Base-by-base conservation (phyloP, 495 filamentous ascomycete species). In the Glarea lozoyensis region DNA sequence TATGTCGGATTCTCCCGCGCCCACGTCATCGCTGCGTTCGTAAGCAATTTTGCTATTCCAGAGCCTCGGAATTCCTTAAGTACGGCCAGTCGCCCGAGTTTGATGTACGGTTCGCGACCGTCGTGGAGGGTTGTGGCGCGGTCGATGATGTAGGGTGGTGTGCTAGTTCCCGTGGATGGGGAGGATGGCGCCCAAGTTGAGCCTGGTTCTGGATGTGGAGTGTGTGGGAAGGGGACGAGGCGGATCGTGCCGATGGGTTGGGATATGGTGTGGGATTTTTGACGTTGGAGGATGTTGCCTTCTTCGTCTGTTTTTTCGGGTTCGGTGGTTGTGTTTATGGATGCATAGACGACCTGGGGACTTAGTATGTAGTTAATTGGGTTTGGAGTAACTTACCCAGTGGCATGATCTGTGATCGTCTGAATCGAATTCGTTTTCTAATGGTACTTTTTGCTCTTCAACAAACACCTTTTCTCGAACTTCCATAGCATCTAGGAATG, bases 371-470 rank as follows among this genome's bases (percentile, higher is more conserved):
- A 2, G 37, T 12, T 10, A 29, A 10, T 13, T 2, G 16, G 17
- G 9, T 16, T 16, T 16, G 5, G 32, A 6, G n/a, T 11, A 25
- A 33, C 50, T 27, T 46, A 54, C 68, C 82, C 84, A 94, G 59
- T 95, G 88, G 66, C 77, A 87, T 47, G 75, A 78, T 6, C 85
- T 73, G 2, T 63, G 15, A 59, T 97, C 90, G 59, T 95, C 86
- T 2, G 61, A 60, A 64, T 97, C 90, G 53, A 84, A 67, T 54
- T 97, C 90, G 52, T 72, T 70, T 2, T 75, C 73, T 0, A 76
- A 58, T 0, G 81, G 72, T 20, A 84, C 74, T 10, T 66, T 50
- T 52, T 95, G 89, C 60, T 94, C 88, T 16, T 69, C 43, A 11
- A 88, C 75, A 60, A 86, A 96, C 50, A 96, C 89, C 23, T 63